phyloP scores from a whole-genome alignment of 768 basidiomycete species.

The Royoungia palumana region DNA sequence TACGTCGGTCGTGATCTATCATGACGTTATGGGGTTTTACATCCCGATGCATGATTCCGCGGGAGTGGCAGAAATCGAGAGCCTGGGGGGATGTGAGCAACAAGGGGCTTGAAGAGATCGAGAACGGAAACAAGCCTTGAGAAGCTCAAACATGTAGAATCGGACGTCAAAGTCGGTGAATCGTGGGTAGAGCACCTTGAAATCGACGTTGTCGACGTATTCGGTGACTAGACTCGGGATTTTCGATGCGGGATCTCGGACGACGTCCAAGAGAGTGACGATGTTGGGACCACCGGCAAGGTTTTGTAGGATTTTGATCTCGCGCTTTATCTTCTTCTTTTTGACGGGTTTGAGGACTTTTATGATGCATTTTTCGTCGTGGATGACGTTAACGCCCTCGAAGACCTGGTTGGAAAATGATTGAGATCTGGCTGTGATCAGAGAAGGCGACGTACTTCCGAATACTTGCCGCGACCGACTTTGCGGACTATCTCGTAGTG shows the following conservation, averaged over 20 bases:
- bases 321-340: constrained; percentile 99
- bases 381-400: constrained; percentile 88
- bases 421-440: constrained; percentile 13
- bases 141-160: constrained; percentile 93
- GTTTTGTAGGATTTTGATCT: constrained; percentile 98
- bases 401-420: constrained; percentile 58
- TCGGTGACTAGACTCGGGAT: constrained; percentile 96
- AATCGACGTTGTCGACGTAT: constrained; percentile 98
- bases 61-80: constrained; percentile 95
- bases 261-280: constrained; percentile 90
- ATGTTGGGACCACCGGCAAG: constrained; percentile 95
- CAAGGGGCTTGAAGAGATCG: constrained; percentile 1
- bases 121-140: constrained; percentile 58
- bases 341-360: constrained; percentile 99
- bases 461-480: constrained; percentile 94
- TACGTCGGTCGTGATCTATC: constrained; percentile 97
- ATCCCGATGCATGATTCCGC: constrained; percentile 98
- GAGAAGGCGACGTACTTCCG: constrained; percentile 57
- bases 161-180: constrained; percentile 95
- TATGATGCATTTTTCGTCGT: constrained; percentile 94
- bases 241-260: constrained; percentile 93
- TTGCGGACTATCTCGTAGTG: constrained; percentile 98
- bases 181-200: constrained; percentile 93
- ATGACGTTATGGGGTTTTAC: constrained; percentile 99
- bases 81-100: constrained; percentile 48